Base-by-base conservation (phyloP, 257 asterid genomes). In the Parsonsia alboflavescens region DNA sequence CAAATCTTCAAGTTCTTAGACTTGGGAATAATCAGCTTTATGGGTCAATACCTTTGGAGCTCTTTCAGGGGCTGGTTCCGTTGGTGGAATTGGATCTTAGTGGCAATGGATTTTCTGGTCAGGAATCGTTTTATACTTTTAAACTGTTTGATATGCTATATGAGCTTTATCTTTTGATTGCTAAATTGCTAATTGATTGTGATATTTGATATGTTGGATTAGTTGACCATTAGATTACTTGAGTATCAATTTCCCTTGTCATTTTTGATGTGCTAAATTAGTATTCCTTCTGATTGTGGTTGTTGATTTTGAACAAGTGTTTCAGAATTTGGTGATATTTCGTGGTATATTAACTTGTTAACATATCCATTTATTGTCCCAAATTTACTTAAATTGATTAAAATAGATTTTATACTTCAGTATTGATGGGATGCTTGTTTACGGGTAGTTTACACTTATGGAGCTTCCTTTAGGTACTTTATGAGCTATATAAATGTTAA, bases 51-150 rank as follows among this genome's bases (percentile, higher is more conserved):
- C 96, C 97, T 0, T 80, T 11, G 64, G 93, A 86, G 75, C 82
- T 92, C 61, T 79, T 92, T 83, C 89, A 87, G 77, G 93, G 92
- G n/a, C 84, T 53, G 41, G 79, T 82, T 39, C 92, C 89, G 8
- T 86, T 92, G 86, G 79, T 57, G 73, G 96, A 90, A 79, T 81
- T 92, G 83, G 97, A 92, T 87, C 96, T 92, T 84, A 86, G 89
- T 74, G 79, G 83, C 68, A 92, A 92, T 80, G 90, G 89, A 70
- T 84, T 92, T 84, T 90, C 92, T 33, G 96, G 97, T 90, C 80
- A 86, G 83, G 49, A 58, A 78, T 72, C 64, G 48, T 16, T 53
- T 13, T 15, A 7, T 33, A 36, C 11, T 16, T 64, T 39, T 64
- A 45, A 62, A 16, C n/a, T 17, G 10, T 39, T 65, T 39, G 50